Evolutionary conservation across 2,329 filamentous ascomycete species (phyloP).

Genomic region (Fusarium miscanthi): DNA sequence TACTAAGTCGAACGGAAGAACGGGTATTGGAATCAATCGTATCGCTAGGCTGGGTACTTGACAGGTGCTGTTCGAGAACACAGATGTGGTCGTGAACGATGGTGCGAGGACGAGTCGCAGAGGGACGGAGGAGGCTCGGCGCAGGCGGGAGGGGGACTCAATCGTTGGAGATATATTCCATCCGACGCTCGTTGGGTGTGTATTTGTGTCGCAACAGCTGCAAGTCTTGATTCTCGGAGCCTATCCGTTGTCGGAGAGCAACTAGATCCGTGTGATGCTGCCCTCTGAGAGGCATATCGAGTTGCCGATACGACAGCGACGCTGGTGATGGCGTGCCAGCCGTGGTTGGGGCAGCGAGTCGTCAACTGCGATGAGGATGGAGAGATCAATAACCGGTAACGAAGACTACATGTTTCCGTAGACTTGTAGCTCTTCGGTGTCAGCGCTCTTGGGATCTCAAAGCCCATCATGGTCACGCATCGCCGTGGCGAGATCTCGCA

Average conservation of each 20-base stretch:
- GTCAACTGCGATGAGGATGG: rapidly evolving
- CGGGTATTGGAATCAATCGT: not conserved
- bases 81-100: not conserved
- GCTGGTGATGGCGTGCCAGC: rapidly evolving
- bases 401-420: rapidly evolving
- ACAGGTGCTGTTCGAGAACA: not conserved
- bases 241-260: not conserved
- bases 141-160: too few species aligned
- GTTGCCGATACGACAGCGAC: not conserved
- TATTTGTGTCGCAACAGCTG: rapidly evolving
- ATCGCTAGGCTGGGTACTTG: rapidly evolving
- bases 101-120: rapidly evolving
- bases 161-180: not conserved
- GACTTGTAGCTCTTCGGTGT: rapidly evolving
- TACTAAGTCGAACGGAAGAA: rapidly evolving
- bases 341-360: rapidly evolving
- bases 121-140: not conserved
- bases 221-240: rapidly evolving
- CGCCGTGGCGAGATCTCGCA: rapidly evolving
- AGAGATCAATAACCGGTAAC: not conserved
- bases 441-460: rapidly evolving
- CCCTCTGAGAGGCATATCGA: not conserved
- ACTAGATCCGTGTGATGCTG: not conserved
- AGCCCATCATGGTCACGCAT: not conserved
- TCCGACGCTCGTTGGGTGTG: not conserved